Evolutionary conservation across 768 basidiomycete species (phyloP), one percentile per base, ranked within the genome.

Genomic region (Nidula microcarpa): DNA sequence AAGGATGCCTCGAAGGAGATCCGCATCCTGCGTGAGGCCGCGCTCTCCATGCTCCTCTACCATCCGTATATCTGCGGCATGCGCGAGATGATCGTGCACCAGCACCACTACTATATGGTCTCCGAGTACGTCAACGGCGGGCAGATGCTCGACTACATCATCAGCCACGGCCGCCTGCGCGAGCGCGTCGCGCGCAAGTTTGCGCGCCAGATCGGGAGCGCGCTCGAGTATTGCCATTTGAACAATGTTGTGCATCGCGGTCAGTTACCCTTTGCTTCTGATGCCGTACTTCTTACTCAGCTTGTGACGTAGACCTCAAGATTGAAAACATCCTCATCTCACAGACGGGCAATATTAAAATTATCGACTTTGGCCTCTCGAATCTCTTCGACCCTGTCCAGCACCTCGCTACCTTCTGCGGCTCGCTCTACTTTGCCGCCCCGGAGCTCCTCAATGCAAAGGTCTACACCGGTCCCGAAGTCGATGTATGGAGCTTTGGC

Each of bases 291-390:
- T 5, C 2, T 45, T 49, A 16, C 51, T 57, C 36, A 43, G 43
- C 23, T 9, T 56, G 55, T 44, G 48, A 45, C 55, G 16, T 56
- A 84, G 88, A 99, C 75, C 87, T 99, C 59, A 99, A 99, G 78
- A 99, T 99, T 65, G 96, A 99, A 73, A 98, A 98, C 74, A 99
- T 99, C 62, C 88, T 99, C 65, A 98, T 99, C 60, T 97, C 94
- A 1, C 94, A 97, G 58, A 91, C 91, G 0, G 97, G 97, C 9
- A 98, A 98, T 73, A 98, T 98, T 79, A 99, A 98, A 80, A 98
- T 98, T 57, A 99, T 98, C 68, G 96, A 99, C 71, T 99, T 98
- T 70, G 97, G 97, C 47, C 79, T 99, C 6, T 98, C 96, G 2
- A 99, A 98, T 72, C 79, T 99, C 10, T 98, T 87, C 67, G 85